Percentiles rank a stretch among this genome's conserved stretches.
Conservation (phyloP, 2,329 filamentous ascomycete genomes). For the Arthrinium phaeospermum region DNA sequence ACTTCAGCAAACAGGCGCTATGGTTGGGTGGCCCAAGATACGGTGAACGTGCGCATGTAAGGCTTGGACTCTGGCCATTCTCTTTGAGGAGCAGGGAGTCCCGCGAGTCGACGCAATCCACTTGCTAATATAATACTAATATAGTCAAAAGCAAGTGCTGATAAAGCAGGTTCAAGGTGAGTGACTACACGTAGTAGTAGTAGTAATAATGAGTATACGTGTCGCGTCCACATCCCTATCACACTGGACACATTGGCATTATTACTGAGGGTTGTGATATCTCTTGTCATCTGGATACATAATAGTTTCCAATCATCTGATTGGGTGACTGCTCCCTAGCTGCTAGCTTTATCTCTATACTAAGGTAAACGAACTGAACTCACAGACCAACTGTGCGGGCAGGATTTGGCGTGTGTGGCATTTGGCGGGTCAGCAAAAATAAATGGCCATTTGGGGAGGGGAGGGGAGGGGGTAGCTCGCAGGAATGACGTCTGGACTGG, state of each 20-base stretch:
- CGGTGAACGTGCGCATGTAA: neutral
- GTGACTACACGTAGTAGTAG: neutral
- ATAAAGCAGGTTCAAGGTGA: neutral
- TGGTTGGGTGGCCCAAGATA: neutral
- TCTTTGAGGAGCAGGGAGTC: neutral
- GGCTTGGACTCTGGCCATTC: neutral
- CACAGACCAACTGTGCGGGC: constrained; percentile 6
- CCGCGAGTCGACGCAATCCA: neutral
- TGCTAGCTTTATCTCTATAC: neutral
- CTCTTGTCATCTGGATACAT: constrained; percentile 4
- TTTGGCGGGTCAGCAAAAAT: neutral
- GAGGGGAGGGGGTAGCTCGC: neutral
- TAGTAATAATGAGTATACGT: neutral
- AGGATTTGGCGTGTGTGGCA: neutral
- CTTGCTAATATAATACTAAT: neutral
- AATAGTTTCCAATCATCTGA: neutral
- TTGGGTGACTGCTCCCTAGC: constrained; percentile 10
- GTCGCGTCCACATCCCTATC: neutral
- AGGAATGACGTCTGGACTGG: constrained; percentile 6
- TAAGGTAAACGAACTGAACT: neutral
- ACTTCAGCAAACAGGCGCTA: neutral
- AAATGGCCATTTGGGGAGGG: neutral
- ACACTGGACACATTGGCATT: neutral
- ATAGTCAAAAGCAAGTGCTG: neutral
- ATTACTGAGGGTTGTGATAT: neutral